These are phyloP conservation scores for Colletotrichum kahawae DNA, from an alignment of 2,329 filamentous ascomycete genomes.

Conservation along the genomic window DNA sequence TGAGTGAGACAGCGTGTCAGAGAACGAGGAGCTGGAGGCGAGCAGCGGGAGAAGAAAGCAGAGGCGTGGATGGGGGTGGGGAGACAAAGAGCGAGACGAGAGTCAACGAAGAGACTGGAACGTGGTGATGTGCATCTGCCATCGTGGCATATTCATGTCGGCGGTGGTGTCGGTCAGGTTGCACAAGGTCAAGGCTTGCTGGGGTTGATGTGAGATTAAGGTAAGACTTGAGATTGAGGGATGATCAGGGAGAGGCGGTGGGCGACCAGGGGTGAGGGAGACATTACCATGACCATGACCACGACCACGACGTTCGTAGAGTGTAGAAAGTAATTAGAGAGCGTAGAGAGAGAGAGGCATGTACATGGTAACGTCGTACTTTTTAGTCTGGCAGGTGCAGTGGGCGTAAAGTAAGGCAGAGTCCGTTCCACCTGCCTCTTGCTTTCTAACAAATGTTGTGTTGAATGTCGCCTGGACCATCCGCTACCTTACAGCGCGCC, in stretches of 20 bases:
- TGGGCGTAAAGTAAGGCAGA: neutral
- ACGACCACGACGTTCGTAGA: neutral
- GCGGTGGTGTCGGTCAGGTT: neutral
- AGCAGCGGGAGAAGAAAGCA: slow-evolving; percentile 7
- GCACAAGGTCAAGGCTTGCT: neutral
- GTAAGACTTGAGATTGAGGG: slow-evolving; percentile 1
- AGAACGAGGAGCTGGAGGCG: slow-evolving; percentile 9
- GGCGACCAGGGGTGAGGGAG: neutral
- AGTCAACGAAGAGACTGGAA: neutral
- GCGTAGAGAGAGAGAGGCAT: neutral
- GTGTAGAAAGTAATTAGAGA: neutral
- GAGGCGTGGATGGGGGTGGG: neutral
- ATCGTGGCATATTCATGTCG: neutral
- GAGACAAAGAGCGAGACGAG: neutral
- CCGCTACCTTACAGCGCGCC: neutral
- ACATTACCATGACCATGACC: neutral
- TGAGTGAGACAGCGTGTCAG: slow-evolving; percentile 19
- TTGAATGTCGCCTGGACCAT: neutral
- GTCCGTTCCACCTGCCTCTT: neutral
- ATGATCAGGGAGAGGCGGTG: neutral
- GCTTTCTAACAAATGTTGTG: neutral
- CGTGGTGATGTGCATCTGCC: neutral
- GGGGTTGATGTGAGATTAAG: neutral
- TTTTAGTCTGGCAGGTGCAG: neutral
- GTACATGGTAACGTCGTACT: neutral